Base-by-base conservation (phyloP, 768 basidiomycete genomes). In the Ramaria sp. region DNA sequence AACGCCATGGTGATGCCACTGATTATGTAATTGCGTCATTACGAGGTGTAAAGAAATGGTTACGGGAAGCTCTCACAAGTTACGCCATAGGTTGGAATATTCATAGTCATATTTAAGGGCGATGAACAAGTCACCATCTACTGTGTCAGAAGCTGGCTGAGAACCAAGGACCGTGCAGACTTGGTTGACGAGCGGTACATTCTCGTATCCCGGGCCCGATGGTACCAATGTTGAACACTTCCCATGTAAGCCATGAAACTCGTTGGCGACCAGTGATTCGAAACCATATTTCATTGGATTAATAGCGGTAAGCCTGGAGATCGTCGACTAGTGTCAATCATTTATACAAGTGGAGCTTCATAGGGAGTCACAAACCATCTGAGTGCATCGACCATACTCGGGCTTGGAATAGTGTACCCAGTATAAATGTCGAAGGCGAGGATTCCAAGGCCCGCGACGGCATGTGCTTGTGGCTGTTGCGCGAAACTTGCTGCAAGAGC, bases 121-220 rank as follows among this genome's bases (percentile, higher is more conserved):
- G 60, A 79, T 65, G 64, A 81, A 95, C 2, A 58, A 58, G 7
- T 67, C 65, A 3, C 90, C 90, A 9, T 67, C 59, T 55, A 91
- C 78, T 28, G 69, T 49, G 52, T 70, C 70, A 30, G 72, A 75
- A 0, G 88, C 88, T 0, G 75, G 66, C 3, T 64, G 60, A 0
- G 85, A 69, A n/a, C 89, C 88, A 53, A 76, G 77, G 20, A 91
- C 68, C 0, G 87, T 87, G 66, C 90, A 92, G 9, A 77, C 79
- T 69, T 92, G 90, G 60, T 90, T 84, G 1, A 76, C 65, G 13
- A 83, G 59, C 3, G 72, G 64, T 37, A 83, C 64, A 18, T 70
- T 69, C 58, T 77, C 77, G 58, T 88, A 88, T 0, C 78, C 78
- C 0, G 82, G 69, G 0, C 85, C 84, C 3, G 69, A 72, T 3